These are phyloP conservation scores for Xylaria sp. DNA, from an alignment of 2,329 filamentous ascomycete species.

Conservation along the genomic window DNA sequence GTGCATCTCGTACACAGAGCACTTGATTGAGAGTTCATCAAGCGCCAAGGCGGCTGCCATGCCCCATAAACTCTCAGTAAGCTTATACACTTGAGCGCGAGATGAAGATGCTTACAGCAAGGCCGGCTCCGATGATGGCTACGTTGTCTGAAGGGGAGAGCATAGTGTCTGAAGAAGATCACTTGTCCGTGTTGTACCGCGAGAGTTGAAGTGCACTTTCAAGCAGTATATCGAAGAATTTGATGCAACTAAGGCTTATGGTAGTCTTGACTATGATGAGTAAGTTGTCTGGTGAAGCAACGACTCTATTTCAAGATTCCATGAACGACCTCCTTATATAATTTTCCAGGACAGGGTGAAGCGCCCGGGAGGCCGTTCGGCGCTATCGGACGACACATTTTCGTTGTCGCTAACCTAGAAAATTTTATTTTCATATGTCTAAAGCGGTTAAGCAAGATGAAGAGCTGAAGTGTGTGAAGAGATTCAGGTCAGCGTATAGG, in stretches of 20 bases:
- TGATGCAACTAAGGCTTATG: not conserved
- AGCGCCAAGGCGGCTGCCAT: slow-evolving; percentile 66
- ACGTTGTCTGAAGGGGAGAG: slow-evolving; percentile 26
- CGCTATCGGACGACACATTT: not conserved
- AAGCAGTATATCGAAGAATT: not conserved
- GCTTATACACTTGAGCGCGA: not conserved
- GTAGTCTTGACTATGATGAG: not conserved
- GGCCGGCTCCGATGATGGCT: slow-evolving; percentile 38
- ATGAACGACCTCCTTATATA: not conserved
- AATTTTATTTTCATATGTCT: not conserved
- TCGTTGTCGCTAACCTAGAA: not conserved
- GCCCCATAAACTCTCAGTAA: slow-evolving; percentile 49
- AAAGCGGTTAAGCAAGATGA: not conserved
- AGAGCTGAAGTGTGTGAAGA: not conserved
- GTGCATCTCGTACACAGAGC: slow-evolving; percentile 58
- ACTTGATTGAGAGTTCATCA: slow-evolving; percentile 59
- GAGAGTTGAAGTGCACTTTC: not conserved
- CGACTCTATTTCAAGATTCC: not conserved
- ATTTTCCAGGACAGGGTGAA: not conserved
- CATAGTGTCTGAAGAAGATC: not conserved
- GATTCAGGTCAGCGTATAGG: not conserved
- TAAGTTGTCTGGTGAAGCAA: not conserved
- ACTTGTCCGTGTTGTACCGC: not conserved
- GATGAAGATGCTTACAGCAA: slow-evolving; percentile 26
- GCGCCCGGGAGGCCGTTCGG: not conserved